phyloP scores from a whole-genome alignment of 2,329 filamentous ascomycete genomes.

The Pseudogymnoascus destructans region DNA sequence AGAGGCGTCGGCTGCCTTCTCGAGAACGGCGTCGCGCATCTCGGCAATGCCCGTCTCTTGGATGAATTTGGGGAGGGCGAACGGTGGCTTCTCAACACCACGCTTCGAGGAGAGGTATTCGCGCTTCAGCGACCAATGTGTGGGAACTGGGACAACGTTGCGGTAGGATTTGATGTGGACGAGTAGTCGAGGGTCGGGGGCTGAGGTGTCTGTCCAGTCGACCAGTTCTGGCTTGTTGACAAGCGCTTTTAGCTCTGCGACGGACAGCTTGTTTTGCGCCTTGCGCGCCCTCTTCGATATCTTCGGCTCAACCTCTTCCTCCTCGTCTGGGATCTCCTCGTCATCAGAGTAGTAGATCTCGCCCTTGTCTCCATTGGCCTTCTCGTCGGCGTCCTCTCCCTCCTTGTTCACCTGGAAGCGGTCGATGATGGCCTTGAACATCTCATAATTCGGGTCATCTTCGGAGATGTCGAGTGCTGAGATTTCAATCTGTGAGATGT shows the following conservation, averaged over 20 bases:
- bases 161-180: conserved; percentile 91
- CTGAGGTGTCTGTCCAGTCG: conserved; percentile 93
- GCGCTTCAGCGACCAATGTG: conserved; percentile 90
- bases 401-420: conserved; percentile 59
- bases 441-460: conserved; percentile 66
- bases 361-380: conserved; percentile 61
- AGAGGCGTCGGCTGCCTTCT: conserved; percentile 85
- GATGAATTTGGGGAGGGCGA: conserved; percentile 89
- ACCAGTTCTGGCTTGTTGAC: conserved; percentile 87
- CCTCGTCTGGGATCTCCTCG: conserved; percentile 74
- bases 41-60: conserved; percentile 94
- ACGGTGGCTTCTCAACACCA: conserved; percentile 90
- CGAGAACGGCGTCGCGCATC: conserved; percentile 92
- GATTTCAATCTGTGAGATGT: conserved; percentile 32
- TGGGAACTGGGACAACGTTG: conserved; percentile 88
- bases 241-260: conserved; percentile 87
- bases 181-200: conserved; percentile 74
- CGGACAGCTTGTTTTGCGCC: conserved; percentile 78
- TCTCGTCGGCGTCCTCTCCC: conserved; percentile 50
- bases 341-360: conserved; percentile 75
- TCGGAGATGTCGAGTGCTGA: conserved; percentile 39
- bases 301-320: conserved; percentile 59
- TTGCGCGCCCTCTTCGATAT: conserved; percentile 94
- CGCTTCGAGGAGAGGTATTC: conserved; percentile 96
- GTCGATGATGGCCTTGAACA: conserved; percentile 71